A percentile compares a stretch with the other conserved stretches of the same genome.
These are phyloP conservation scores for Cladosporium velox DNA, from an alignment of 2,329 filamentous ascomycete genomes.

Conservation along the genomic window DNA sequence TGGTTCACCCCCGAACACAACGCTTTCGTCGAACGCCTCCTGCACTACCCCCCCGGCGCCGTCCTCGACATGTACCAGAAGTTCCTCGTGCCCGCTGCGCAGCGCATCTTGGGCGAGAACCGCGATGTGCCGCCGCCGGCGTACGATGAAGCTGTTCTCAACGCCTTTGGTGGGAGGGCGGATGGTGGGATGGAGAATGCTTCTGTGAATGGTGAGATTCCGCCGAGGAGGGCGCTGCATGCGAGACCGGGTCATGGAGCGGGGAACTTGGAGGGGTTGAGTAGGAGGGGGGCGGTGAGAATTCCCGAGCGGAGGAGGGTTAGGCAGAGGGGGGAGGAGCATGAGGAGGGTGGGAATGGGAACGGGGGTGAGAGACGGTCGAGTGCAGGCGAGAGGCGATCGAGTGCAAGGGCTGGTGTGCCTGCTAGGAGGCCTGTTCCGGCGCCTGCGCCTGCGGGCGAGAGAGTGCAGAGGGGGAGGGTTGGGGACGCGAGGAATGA, in stretches of 20 bases:
- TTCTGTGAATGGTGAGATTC: neutral
- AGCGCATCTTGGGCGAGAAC: neutral
- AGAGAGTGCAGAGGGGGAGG: constrained; percentile 7
- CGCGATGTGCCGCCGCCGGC: neutral
- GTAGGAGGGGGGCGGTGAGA: neutral
- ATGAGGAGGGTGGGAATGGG: neutral
- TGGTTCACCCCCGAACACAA: constrained; percentile 11
- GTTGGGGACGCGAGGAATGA: neutral
- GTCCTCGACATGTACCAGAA: constrained; percentile 1
- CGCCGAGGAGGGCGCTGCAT: neutral
- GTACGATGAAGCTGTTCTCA: neutral
- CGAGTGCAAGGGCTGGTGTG: neutral
- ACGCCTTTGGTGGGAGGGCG: neutral
- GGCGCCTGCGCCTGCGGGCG: neutral
- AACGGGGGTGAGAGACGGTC: too few species aligned
- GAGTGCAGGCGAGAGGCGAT: neutral
- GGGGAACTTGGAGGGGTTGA: neutral
- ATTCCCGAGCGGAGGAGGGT: neutral
- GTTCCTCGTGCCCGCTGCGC: constrained; percentile 6
- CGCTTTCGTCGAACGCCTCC: constrained; percentile 2
- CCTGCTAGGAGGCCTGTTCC: neutral
- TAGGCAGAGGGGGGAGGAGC: neutral
- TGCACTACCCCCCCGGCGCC: neutral
- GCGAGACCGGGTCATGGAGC: neutral
- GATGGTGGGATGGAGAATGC: neutral